These are phyloP conservation scores for Tothia fuscella DNA, from an alignment of 2,329 filamentous ascomycete species.

Conservation along the genomic window DNA sequence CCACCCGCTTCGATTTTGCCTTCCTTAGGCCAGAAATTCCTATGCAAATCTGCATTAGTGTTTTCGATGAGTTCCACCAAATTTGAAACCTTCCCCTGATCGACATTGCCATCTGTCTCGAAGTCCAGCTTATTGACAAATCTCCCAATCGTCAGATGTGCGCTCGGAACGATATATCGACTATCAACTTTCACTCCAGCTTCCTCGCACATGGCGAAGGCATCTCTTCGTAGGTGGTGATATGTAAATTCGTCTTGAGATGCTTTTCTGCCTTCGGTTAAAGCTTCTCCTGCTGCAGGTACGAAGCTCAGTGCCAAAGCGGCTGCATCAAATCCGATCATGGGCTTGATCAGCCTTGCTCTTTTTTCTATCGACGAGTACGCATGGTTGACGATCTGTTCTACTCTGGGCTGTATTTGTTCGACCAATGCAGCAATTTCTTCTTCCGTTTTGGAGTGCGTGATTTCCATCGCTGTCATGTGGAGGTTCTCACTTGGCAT, in stretches of 20 bases:
- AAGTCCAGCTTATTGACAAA: constrained; percentile 59
- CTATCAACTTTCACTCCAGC: constrained; percentile 61
- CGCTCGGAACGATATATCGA: constrained; percentile 78
- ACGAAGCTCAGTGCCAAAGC: constrained; percentile 81
- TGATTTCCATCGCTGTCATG: constrained; percentile 72
- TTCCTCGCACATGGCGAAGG: constrained; percentile 50
- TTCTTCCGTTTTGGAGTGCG: constrained; percentile 60
- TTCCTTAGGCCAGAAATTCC: constrained; percentile 54
- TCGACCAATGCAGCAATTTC: constrained; percentile 55
- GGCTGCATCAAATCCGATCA: constrained; percentile 72
- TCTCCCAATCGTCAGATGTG: constrained; percentile 76
- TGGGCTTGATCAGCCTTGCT: constrained; percentile 66
- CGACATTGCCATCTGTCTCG: constrained; percentile 26
- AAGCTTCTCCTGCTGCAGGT: constrained; percentile 55
- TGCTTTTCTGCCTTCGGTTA: constrained; percentile 20
- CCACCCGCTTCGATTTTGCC: constrained; percentile 38
- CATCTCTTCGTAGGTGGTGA: constrained; percentile 74
- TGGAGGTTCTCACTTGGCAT: constrained; percentile 73
- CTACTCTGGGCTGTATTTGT: constrained; percentile 43
- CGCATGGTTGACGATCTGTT: constrained; percentile 53
- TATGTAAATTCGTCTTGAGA: constrained; percentile 68
- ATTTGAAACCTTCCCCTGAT: constrained; percentile 44
- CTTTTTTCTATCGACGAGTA: constrained; percentile 41
- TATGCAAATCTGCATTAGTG: constrained; percentile 64
- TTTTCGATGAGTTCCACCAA: constrained; percentile 62